Evolutionary conservation across 2,329 filamentous ascomycete genomes (phyloP).

Genomic region (Penicillium sp.): DNA sequence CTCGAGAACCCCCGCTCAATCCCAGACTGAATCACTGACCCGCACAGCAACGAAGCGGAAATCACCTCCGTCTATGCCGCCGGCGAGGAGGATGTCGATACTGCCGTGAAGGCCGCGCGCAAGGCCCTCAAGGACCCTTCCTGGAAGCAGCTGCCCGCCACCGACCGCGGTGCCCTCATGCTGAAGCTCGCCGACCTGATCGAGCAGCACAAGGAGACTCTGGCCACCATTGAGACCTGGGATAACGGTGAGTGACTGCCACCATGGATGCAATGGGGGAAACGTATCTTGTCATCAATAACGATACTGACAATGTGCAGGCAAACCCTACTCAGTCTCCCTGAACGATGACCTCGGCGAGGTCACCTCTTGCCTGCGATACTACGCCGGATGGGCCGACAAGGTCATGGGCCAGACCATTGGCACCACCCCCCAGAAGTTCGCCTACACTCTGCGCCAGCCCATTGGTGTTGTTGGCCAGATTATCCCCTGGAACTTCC

Average conservation of each 20-base stretch:
- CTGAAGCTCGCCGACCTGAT: constrained; percentile 72
- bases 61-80: constrained; percentile 72
- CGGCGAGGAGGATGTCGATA: constrained; percentile 38
- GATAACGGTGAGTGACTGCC: constrained; percentile 69
- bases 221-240: constrained; percentile 74
- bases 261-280: not conserved
- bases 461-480: constrained; percentile 81
- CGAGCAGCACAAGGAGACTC: constrained; percentile 64
- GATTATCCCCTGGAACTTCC: constrained; percentile 91
- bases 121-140: constrained; percentile 41
- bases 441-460: constrained; percentile 82
- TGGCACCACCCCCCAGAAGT: constrained; percentile 61
- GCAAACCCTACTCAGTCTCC: constrained; percentile 49
- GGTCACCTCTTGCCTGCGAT: constrained; percentile 74
- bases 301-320: constrained; percentile 20
- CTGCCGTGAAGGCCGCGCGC: constrained; percentile 38
- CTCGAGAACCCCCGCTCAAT: not conserved
- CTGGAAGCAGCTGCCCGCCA: constrained; percentile 43
- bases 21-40: constrained; percentile 16
- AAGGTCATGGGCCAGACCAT: constrained; percentile 89
- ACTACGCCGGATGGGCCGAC: constrained; percentile 89
- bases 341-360: constrained; percentile 71
- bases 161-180: constrained; percentile 70
- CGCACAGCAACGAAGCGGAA: constrained; percentile 63
- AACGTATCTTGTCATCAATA: not conserved